A percentile compares a stretch with the other conserved stretches of the same genome.
Conservation (phyloP, 2,329 filamentous ascomycete species). For the Neonectria magnoliae region DNA sequence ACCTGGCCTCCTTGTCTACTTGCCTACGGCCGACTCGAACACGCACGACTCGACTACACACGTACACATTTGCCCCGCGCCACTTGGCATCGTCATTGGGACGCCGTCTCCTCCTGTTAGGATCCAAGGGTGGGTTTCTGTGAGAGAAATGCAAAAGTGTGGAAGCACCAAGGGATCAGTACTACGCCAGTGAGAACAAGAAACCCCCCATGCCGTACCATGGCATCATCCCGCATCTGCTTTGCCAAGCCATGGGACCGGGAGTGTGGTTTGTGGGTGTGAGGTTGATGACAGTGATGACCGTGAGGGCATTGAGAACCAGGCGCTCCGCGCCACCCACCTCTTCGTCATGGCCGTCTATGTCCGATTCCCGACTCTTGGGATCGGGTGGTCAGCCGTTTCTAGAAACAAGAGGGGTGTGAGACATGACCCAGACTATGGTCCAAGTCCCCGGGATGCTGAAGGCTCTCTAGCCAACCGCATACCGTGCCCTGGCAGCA, state of each 20-base stretch:
- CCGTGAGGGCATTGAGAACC: not conserved
- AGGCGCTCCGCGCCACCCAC: not conserved
- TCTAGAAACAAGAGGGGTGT: constrained; percentile 30
- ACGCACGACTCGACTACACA: not conserved
- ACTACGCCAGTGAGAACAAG: constrained; percentile 3
- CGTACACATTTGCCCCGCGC: not conserved
- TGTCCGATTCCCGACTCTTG: not conserved
- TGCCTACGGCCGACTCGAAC: not conserved
- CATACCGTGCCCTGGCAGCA: constrained; percentile 27
- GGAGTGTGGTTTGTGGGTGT: not conserved
- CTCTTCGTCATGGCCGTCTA: constrained; percentile 5
- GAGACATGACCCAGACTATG: constrained; percentile 33
- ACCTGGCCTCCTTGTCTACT: not conserved
- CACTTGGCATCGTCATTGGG: not conserved
- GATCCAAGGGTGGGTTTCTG: constrained; percentile 7
- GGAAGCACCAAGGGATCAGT: constrained; percentile 10
- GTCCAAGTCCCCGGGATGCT: constrained; percentile 26
- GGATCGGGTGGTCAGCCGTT: not conserved
- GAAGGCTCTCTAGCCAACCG: constrained; percentile 31
- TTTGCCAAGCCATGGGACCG: not conserved
- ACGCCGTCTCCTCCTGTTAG: not conserved
- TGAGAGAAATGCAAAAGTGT: constrained; percentile 6
- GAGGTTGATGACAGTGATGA: constrained; percentile 7
- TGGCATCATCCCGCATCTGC: not conserved
- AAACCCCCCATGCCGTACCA: constrained; percentile 7